Conservation (phyloP, 352 stramenopile species). For the Phytophthora chlamydospora region DNA sequence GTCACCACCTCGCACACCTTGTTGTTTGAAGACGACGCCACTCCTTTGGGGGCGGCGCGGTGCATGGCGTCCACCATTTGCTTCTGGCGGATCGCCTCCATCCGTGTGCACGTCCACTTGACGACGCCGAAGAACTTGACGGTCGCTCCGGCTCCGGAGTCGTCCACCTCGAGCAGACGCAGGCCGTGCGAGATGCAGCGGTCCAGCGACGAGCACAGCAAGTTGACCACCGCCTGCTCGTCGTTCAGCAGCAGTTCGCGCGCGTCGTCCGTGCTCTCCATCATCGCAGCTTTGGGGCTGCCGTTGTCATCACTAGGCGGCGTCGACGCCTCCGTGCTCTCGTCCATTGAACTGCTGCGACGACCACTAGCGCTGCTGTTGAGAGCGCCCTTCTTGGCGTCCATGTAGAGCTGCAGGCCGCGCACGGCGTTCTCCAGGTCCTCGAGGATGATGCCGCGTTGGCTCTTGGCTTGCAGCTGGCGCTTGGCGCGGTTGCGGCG, state of each 20-base stretch:
- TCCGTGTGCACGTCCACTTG: constrained; percentile 86
- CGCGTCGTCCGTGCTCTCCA: constrained; percentile 78
- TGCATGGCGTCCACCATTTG: constrained; percentile 75
- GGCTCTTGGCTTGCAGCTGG: constrained; percentile 74
- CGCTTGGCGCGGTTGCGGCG: constrained; percentile 60
- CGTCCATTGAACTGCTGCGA: constrained; percentile 28
- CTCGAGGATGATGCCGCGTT: constrained; percentile 80
- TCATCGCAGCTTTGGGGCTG: constrained; percentile 50
- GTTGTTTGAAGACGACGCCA: constrained; percentile 25
- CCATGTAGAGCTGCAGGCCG: constrained; percentile 59
- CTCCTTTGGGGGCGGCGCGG: constrained; percentile 31
- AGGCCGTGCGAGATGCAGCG: constrained; percentile 74
- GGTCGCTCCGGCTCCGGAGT: constrained; percentile 47
- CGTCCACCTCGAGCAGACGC: constrained; percentile 56
- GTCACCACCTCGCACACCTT: constrained; percentile 73
- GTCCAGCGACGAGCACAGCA: constrained; percentile 76
- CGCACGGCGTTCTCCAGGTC: constrained; percentile 76
- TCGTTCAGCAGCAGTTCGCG: constrained; percentile 77
- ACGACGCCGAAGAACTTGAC: constrained; percentile 89
- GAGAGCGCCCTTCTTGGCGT: constrained; percentile 35
- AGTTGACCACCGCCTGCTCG: constrained; percentile 68
- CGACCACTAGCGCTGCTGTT: constrained; percentile 3
- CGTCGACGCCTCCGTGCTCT: constrained; percentile 6
- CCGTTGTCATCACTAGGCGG: constrained; percentile 19
- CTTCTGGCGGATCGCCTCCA: constrained; percentile 74